These are phyloP conservation scores for Dinochytrium kinnereticum DNA, from an alignment of 371 early-diverging fungal species.

Conservation along the genomic window DNA sequence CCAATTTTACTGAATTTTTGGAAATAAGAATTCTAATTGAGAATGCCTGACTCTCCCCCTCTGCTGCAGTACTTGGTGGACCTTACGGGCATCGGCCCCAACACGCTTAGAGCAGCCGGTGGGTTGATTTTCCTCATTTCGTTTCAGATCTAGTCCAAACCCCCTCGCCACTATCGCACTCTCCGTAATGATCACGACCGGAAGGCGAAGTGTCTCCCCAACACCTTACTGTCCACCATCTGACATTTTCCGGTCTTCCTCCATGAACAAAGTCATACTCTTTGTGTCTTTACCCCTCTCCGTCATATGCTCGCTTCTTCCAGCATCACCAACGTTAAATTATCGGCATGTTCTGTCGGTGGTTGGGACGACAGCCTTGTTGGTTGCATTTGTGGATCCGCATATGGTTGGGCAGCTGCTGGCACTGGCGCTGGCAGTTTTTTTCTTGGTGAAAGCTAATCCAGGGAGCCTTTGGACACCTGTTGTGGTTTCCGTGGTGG, in stretches of 20 bases:
- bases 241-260: not conserved
- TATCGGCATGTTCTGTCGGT: slow-evolving; percentile 13
- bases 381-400: slow-evolving; percentile 10
- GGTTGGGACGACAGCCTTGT: not conserved
- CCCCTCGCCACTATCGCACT: too few species aligned
- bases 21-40: too few species aligned
- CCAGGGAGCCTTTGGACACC: slow-evolving; percentile 19
- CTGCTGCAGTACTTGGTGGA: not conserved
- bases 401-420: slow-evolving; percentile 14
- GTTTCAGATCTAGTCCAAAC: too few species aligned
- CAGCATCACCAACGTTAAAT: not conserved
- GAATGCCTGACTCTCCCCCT: not conserved
- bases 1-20: too few species aligned
- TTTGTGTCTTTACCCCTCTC: slow-evolving; percentile 12
- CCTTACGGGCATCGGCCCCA: slow-evolving; percentile 6
- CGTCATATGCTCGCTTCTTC: slow-evolving; percentile 12
- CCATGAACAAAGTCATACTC: not conserved
- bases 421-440: not conserved
- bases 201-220: too few species aligned
- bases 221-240: not conserved
- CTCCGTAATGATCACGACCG: too few species aligned
- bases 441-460: not conserved
- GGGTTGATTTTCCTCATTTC: not conserved
- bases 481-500: slow-evolving; percentile 26
- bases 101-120: slow-evolving; percentile 14